Evolutionary conservation across 352 stramenopile species (phyloP).

Genomic region (Pilasporangium apinafurcum): DNA sequence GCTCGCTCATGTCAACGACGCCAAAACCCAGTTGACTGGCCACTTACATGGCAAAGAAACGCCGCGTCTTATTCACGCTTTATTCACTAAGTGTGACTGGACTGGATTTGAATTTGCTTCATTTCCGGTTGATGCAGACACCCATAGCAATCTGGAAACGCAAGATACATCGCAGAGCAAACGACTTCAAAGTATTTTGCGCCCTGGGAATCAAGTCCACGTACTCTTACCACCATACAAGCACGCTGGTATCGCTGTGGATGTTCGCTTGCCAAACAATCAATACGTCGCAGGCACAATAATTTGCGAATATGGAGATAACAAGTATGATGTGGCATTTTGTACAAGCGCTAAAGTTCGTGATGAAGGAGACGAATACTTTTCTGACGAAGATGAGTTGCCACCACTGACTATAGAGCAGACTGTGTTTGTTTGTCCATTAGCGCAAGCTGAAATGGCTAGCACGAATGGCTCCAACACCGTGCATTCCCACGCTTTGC

Average conservation of each 20-base stretch:
- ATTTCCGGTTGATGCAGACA: background rate
- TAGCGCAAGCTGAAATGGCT: constrained; percentile 1
- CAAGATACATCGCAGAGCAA: background rate
- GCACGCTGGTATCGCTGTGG: constrained; percentile 36
- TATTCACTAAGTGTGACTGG: constrained; percentile 66
- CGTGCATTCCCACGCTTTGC: constrained; percentile 2
- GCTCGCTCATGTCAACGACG: constrained; percentile 37
- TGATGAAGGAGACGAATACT: constrained; percentile 30
- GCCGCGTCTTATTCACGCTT: constrained; percentile 36
- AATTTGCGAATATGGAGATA: constrained; percentile 25
- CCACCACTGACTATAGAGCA: constrained; percentile 17
- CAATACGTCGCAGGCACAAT: constrained; percentile 39
- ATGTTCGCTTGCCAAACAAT: constrained; percentile 21
- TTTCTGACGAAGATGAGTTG: constrained; percentile 33
- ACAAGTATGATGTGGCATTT: constrained; percentile 36
- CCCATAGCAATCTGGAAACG: background rate
- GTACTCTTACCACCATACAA: constrained; percentile 23
- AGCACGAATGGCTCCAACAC: background rate
- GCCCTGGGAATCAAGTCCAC: constrained; percentile 20
- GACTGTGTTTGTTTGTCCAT: constrained; percentile 29
- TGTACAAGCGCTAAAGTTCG: constrained; percentile 24
- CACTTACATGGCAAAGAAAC: constrained; percentile 58
- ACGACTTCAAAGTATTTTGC: constrained; percentile 13
- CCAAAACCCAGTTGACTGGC: constrained; percentile 51
- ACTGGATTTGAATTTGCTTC: constrained; percentile 43